Percentiles rank a stretch among this genome's conserved stretches.
Conservation (phyloP, 306 rosid species). For the Nissolia schottii region DNA sequence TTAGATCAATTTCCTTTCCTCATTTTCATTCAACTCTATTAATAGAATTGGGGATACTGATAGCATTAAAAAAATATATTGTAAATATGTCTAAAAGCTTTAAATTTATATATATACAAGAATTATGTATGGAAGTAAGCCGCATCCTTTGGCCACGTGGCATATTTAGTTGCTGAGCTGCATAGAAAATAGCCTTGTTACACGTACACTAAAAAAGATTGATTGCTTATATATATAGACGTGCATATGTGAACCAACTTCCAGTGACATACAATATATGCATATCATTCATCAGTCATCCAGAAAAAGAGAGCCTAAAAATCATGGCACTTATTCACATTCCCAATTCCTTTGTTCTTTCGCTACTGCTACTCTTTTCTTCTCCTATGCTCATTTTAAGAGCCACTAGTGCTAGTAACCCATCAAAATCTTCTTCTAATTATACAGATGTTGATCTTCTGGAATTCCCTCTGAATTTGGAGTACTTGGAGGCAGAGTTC, state of each 20-base stretch:
- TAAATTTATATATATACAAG: too few relatives aligned
- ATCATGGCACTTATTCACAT: constrained; percentile 24
- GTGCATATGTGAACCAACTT: not conserved
- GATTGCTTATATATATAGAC: not conserved
- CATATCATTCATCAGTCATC: not conserved
- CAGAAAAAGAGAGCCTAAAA: not conserved
- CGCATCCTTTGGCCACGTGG: not conserved
- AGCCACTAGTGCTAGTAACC: too few relatives aligned
- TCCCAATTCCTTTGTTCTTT: not conserved
- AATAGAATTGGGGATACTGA: too few relatives aligned
- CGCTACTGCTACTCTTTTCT: constrained; percentile 17
- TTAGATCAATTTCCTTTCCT: too few relatives aligned
- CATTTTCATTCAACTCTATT: too few relatives aligned
- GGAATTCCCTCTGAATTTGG: constrained; percentile 59
- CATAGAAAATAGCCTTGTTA: too few relatives aligned
- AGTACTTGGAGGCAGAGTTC: constrained; percentile 70
- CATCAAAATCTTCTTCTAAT: too few relatives aligned
- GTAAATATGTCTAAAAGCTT: too few relatives aligned
- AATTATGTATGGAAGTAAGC: too few relatives aligned
- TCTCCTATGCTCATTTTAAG: not conserved
- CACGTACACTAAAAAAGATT: too few relatives aligned
- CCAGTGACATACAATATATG: not conserved
- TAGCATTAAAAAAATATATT: too few relatives aligned
- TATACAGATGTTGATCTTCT: constrained; percentile 39
- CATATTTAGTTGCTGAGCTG: not conserved